Base-by-base conservation (phyloP, 352 stramenopile genomes). In the Globisporangium solare region DNA sequence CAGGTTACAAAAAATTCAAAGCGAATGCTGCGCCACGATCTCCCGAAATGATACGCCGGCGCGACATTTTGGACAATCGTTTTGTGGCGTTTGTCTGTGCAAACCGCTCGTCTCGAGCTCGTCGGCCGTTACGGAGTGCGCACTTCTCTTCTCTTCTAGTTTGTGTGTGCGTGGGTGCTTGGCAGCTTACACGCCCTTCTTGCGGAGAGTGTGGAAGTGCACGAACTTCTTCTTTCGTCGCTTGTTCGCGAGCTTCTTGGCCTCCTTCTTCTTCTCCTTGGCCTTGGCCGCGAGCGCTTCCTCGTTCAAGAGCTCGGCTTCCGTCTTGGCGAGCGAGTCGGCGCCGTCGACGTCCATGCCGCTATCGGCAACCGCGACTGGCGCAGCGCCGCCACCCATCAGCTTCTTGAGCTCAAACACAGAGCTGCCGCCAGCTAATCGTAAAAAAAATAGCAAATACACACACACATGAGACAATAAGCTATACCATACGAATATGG, bases 201-300 rank as follows among this genome's bases (percentile, higher is more conserved):
- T 94, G 58, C 84, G 84, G 42, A 92, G 70, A 51, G 76, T 75
- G 73, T 94, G 82, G 70, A 94, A 92, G 65, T 91, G 82, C 58
- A 94, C 73, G 45, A 92, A 90, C 67, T 92, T 92, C 56, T 84
- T 79, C 74, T 86, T 88, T 65, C 75, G 63, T 53, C 69, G 67
- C 39, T 76, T 69, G 13, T 63, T 61, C 17, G 69, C 68, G 22
- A 63, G 49, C 67, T 88, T 86, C 66, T 74, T 79, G 27, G 35
- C 60, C 47, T 61, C 58, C 62, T 84, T 88, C 63, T 81, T 79
- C 63, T 84, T 79, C 46, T 65, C 56, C 56, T 86, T 74, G 39
- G 73, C 74, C 12, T 61, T 59, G 11, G 47, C 67, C 17, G 71
- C 58, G 20, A 68, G 66, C 66, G 61, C 63, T 47, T 83, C 66